Base-by-base conservation (phyloP, 441 rosid genomes). In the Eutrema salsugineum region DNA sequence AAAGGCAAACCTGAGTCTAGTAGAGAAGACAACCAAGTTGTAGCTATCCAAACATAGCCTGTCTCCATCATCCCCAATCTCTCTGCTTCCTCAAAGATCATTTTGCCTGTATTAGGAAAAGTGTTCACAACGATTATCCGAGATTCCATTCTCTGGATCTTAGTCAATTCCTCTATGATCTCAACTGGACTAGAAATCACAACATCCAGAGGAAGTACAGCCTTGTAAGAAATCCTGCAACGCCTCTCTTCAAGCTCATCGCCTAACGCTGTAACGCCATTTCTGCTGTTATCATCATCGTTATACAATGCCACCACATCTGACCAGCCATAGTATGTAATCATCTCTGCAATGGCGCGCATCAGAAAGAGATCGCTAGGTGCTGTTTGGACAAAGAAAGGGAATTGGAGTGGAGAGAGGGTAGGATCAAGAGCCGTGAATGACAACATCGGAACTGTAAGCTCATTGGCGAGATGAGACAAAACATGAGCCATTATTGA, bases 41-140 rank as follows among this genome's bases (percentile, higher is more conserved):
- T 81, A 33, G 90, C 86, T 78, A 95, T 95, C 98, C 99, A 95
- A 63, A 92, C 97, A 85, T 86, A 95, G 1, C 91, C 96, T 3
- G 84, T 77, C 33, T 75, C 87, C 89, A 87, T 85, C 99, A 92
- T 95, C 11, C 90, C 89, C 62, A 95, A 88, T 39, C 79, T 84
- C 61, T 81, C 22, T 51, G 98, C 98, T 68, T 84, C 91, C 43
- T 87, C 77, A 66, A 92, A 83, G 51, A 95, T 86, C 73, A 71
- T 40, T 7, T 77, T 85, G 19, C 99, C 97, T 6, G 88, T 75
- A 54, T 28, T 63, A 4, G 64, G 16, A 69, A 68, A 87, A 28
- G 95, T 83, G 66, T 88, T 80, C 53, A 92, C 75, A 49, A 95
- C 78, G 46, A 95, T 84, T 5, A 95, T 80, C 53, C 96, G 85